These are phyloP conservation scores for Acidomyces sp. DNA, from an alignment of 495 filamentous ascomycete species.

Conservation along the genomic window DNA sequence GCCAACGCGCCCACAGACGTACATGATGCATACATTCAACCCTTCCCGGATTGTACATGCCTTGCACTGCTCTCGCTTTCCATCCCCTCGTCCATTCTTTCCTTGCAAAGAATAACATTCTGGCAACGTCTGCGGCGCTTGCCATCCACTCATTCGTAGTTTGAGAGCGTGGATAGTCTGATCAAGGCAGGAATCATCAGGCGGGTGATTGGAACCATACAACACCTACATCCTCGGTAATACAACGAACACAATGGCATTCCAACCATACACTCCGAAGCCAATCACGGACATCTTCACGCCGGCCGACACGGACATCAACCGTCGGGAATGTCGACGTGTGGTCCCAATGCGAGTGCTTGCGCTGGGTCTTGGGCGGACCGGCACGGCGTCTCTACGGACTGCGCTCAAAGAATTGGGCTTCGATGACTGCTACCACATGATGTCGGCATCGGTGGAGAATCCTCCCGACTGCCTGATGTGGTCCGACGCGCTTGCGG, in stretches of 20 bases:
- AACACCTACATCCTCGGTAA: not conserved
- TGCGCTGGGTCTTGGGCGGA: slow-evolving; percentile 47
- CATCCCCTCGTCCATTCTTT: too few relatives aligned
- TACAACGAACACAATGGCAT: slow-evolving; percentile 20
- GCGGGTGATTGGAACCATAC: not conserved
- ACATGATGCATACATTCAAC: too few relatives aligned
- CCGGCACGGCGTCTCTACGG: slow-evolving; percentile 53
- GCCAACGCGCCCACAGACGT: too few relatives aligned
- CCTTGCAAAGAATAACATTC: too few relatives aligned
- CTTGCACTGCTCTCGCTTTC: too few relatives aligned
- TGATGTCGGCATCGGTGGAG: slow-evolving; percentile 51
- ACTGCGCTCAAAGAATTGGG: slow-evolving; percentile 47
- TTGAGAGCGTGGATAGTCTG: too few relatives aligned
- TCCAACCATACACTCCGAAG: slow-evolving; percentile 26
- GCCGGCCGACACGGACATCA: slow-evolving; percentile 46
- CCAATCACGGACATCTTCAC: slow-evolving; percentile 32
- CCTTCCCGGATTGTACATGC: too few relatives aligned
- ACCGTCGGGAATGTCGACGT: slow-evolving; percentile 48
- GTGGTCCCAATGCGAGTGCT: slow-evolving; percentile 56
- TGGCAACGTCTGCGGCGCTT: too few relatives aligned
- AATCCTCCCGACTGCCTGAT: slow-evolving; percentile 45
- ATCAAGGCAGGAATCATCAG: too few relatives aligned
- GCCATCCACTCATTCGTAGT: too few relatives aligned
- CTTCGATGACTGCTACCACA: slow-evolving; percentile 52
- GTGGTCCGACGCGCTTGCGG: slow-evolving; percentile 53